These are phyloP conservation scores for Colletotrichum sp. DNA, from an alignment of 2,329 filamentous ascomycete species.

Conservation along the genomic window DNA sequence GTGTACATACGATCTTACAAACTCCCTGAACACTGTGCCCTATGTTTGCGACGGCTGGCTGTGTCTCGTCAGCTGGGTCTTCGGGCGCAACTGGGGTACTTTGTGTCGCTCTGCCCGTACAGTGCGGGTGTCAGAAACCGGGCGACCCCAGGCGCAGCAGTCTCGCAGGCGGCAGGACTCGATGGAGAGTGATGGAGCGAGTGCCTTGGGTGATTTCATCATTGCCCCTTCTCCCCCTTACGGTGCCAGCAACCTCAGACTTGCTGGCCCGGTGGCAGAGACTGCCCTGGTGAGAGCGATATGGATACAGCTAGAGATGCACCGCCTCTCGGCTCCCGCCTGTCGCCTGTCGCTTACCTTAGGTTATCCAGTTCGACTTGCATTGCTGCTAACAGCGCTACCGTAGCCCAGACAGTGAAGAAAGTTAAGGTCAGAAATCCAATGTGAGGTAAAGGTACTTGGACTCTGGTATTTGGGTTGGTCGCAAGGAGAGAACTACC, in stretches of 20 bases:
- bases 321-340: not conserved
- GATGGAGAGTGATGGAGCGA: not conserved
- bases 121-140: constrained; percentile 9
- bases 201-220: constrained; percentile 22
- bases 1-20: accelerated
- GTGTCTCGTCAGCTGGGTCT: not conserved
- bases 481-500: not conserved
- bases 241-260: not conserved
- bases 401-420: not conserved
- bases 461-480: not conserved
- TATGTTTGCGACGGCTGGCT: not conserved
- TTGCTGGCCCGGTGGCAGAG: not conserved
- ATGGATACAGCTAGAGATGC: not conserved
- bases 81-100: not conserved
- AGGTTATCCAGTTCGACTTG: not conserved
- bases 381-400: not conserved
- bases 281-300: not conserved
- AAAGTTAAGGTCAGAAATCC: not conserved
- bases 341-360: not conserved
- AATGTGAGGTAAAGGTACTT: not conserved
- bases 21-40: not conserved
- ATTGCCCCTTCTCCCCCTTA: not conserved
- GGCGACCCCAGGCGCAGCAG: constrained; percentile 4
- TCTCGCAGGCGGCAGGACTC: not conserved
- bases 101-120: constrained; percentile 15